Base-by-base conservation (phyloP, 2,329 filamentous ascomycete species). In the Claviceps sorghi region DNA sequence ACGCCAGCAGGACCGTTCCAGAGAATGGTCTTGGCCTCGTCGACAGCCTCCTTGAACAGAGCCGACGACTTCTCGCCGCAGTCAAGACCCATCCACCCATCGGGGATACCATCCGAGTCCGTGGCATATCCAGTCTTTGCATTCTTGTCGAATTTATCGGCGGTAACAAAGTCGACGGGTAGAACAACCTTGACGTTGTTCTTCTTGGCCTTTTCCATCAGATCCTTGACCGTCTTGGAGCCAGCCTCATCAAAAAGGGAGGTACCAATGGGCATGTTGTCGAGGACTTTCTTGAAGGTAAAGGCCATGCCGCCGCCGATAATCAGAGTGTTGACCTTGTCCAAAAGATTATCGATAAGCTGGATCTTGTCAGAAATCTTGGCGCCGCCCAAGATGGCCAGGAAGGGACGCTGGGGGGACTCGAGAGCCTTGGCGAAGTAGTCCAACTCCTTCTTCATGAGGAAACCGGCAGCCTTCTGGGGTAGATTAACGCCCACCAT, bases 331-430 rank as follows among this genome's bases (percentile, higher is more conserved):
- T 98, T 81, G 71, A 98, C 90, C 81, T 98, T 97, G 72, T 89
- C 87, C 61, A 98, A 84, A 60, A 98, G 79, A 79, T 98, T 98
- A 76, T 98, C 90, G 67, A 98, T 97, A 63, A 98, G 80, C 78
- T 96, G 88, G 70, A 98, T 98, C 84, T 98, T 98, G 80, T 98
- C 93, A 45, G 88, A 94, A 61, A 98, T 89, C 81, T 98, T 98
- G 69, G 93, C 89, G 61, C 93, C 93, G 63, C 93, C 93, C 51
- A 98, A 86, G 67, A 98, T 98, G 69, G 93, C 94, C 52, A 98
- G 84, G 86, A 98, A 98, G 56, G 93, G 93, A 53, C 91, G 84
- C 75, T 94, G 79, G 56, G 93, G 93, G 62, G 79, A 82, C 77
- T 98, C 93, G 56, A 98, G 86, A 41, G 89, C 93, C 77, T 96